phyloP scores from a whole-genome alignment of 495 filamentous ascomycete genomes.

The Xylaria telfairii region DNA sequence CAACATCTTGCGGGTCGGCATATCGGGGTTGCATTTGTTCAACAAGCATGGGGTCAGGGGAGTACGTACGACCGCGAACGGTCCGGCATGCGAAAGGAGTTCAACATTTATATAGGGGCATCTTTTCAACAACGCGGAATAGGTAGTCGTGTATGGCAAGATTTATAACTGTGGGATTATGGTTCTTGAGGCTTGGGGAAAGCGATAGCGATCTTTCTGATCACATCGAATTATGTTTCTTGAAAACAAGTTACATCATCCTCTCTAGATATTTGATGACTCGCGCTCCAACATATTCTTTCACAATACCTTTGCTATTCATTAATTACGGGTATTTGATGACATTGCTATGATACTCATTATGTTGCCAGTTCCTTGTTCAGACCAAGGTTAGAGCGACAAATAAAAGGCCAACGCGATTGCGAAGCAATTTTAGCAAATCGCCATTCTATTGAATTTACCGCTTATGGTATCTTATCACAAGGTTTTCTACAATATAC shows the following conservation, averaged over 20 bases:
- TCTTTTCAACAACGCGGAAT: constrained; percentile 19
- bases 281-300: background rate
- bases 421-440: background rate
- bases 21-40: background rate
- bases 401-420: background rate
- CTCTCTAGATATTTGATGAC: background rate
- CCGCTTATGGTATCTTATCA: constrained; percentile 14
- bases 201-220: background rate
- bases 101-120: constrained; percentile 11
- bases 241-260: background rate
- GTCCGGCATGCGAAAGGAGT: constrained; percentile 2
- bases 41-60: constrained; percentile 1
- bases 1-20: constrained; percentile 11
- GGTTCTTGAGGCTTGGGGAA: too few relatives aligned
- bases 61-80: background rate
- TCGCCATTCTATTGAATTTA: constrained; percentile 14
- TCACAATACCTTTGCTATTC: background rate
- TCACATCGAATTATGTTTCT: too few relatives aligned
- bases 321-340: background rate
- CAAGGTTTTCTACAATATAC: constrained; percentile 8
- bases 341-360: background rate
- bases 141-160: background rate
- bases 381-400: background rate
- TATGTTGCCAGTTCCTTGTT: background rate
- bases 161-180: background rate